Conservation (phyloP, 352 stramenopile genomes). For the Phytopythium mirpurense region DNA sequence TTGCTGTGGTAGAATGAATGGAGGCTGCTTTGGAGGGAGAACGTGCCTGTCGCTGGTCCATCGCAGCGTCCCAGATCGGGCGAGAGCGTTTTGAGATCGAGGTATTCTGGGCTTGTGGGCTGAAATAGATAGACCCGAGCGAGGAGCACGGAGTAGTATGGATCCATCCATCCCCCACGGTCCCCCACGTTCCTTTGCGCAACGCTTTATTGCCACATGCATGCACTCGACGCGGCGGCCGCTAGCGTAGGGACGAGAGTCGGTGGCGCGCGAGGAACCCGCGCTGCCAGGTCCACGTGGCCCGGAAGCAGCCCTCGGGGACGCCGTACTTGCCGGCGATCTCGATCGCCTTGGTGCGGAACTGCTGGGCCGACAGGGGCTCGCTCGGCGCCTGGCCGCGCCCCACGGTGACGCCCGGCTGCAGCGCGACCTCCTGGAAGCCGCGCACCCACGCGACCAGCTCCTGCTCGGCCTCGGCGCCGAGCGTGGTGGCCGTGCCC, state of each 20-base stretch:
- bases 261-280: constrained; percentile 36
- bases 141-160: too few relatives aligned
- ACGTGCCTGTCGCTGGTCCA: not conserved
- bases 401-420: not conserved
- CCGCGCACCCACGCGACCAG: constrained; percentile 26
- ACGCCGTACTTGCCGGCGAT: constrained; percentile 32
- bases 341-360: constrained; percentile 27
- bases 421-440: constrained; percentile 6
- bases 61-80: not conserved
- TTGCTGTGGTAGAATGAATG: too few relatives aligned
- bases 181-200: too few relatives aligned
- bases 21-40: too few relatives aligned
- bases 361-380: constrained; percentile 18
- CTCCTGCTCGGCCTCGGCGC: constrained; percentile 21
- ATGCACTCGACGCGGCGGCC: not conserved
- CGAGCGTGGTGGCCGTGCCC: constrained; percentile 34
- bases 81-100: not conserved
- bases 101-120: not conserved
- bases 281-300: constrained; percentile 42
- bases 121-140: too few relatives aligned
- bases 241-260: constrained; percentile 1
- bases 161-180: too few relatives aligned
- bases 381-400: not conserved
- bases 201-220: not conserved
- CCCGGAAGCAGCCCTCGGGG: constrained; percentile 27